A percentile compares a stretch with the other conserved stretches of the same genome.
Evolutionary conservation across 129 eudicot species (phyloP).

Genomic region (Silybum marianum): DNA sequence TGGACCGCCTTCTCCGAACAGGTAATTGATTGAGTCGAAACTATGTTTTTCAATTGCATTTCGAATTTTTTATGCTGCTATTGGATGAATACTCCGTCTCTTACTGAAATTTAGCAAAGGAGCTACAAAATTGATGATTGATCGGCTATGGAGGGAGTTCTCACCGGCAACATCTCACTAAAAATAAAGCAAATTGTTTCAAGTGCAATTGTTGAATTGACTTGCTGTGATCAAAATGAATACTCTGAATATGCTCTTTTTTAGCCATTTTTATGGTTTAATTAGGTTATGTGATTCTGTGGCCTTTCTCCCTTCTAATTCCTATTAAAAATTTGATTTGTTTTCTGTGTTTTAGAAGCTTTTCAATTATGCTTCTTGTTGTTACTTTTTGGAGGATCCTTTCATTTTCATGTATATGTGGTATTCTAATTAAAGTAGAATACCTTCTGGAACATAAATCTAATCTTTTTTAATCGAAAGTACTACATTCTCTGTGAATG

Average conservation of each 20-base stretch:
- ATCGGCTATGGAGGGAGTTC: neutral
- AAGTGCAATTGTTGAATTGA: neutral
- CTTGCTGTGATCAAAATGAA: neutral
- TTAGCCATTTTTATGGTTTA: neutral
- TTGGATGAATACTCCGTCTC: neutral
- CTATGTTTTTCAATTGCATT: neutral
- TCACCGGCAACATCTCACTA: neutral
- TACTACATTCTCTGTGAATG: too few species aligned
- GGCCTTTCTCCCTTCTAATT: neutral
- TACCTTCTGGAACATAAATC: too few species aligned
- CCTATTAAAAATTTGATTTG: neutral
- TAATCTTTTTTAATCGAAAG: too few species aligned
- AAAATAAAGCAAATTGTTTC: neutral
- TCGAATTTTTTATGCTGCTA: neutral
- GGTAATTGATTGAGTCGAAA: slow-evolving; percentile 30
- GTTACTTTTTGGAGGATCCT: neutral
- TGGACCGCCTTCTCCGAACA: slow-evolving; percentile 85
- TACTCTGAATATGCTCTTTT: neutral
- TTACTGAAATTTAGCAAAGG: neutral
- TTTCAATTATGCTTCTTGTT: too few species aligned
- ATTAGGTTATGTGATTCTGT: neutral
- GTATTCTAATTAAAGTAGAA: too few species aligned
- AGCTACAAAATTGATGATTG: neutral
- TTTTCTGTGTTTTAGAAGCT: neutral
- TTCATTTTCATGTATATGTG: neutral